phyloP scores from a whole-genome alignment of 2,329 filamentous ascomycete genomes.

The Claviceps digitariae region DNA sequence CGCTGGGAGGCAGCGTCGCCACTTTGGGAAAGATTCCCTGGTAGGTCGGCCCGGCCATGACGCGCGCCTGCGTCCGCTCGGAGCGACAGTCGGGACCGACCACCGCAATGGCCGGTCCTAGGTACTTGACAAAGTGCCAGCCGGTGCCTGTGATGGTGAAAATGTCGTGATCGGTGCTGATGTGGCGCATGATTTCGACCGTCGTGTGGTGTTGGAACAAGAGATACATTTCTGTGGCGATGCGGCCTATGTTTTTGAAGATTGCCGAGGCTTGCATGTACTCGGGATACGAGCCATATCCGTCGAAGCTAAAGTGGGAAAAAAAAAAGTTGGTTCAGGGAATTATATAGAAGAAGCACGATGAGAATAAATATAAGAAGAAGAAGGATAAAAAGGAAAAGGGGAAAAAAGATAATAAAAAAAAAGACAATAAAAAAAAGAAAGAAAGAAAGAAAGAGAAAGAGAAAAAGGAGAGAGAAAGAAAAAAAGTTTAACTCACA shows the following conservation, averaged over 20 bases:
- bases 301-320: conserved; percentile 61
- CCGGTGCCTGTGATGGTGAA: conserved; percentile 96
- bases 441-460: no score
- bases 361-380: no score
- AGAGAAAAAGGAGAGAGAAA: no score
- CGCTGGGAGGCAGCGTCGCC: conserved; percentile 74
- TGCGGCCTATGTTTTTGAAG: conserved; percentile 94
- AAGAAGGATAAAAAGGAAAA: no score
- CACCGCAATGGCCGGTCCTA: conserved; percentile 81
- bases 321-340: background rate
- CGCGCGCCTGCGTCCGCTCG: conserved; percentile 78
- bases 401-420: background rate
- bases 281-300: conserved; percentile 91
- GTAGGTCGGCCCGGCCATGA: conserved; percentile 92
- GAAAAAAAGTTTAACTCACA: conserved; percentile 46
- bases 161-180: conserved; percentile 75
- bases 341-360: no score
- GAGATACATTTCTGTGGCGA: conserved; percentile 95
- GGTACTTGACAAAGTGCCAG: conserved; percentile 97
- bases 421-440: background rate
- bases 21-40: conserved; percentile 96
- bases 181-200: conserved; percentile 78
- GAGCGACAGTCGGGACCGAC: conserved; percentile 86
- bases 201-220: conserved; percentile 98
- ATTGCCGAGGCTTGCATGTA: conserved; percentile 97